Base-by-base conservation (phyloP, 257 asterid species). In the Eucommia ulmoides region DNA sequence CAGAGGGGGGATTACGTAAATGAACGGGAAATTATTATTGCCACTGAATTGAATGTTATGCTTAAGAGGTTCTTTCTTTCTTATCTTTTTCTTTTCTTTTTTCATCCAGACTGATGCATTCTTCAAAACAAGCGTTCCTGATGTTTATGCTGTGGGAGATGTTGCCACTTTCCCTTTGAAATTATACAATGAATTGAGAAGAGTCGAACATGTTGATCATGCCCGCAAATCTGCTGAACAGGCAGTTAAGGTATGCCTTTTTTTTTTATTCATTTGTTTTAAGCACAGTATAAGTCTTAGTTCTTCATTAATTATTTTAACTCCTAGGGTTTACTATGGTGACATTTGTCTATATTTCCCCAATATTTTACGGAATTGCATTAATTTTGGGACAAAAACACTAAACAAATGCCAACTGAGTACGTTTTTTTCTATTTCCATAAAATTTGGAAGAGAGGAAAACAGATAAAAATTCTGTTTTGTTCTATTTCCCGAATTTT, bases 141-240 rank as follows among this genome's bases (percentile, higher is more conserved):
- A 64, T 68, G 95, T 88, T 42, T 88, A 84, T 56, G 97, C 97
- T 19, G 97, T 88, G 20, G 97, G 95, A 45, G 97, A 88, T 76
- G 92, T 81, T 66, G 95, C 97, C 44, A 79, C 97, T 11, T 88
- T 88, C 70, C 97, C 97, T 50, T 46, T 88, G 84, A 84, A 88
- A 66, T 53, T 84, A 66, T 84, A 69, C 76, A 76, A 73, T 56
- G 95, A 88, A 35, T 47, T 66, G 15, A 74, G 95, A 70, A 81
- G 97, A 72, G 94, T 84, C 24, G 97, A 88, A 58, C 97, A 88
- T 41, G 93, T 88, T 41, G 97, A 84, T 64, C 97, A 88, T 67
- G 77, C 95, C 24, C 95, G 97, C 56, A 84, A 81, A 72, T 88
- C 94, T 54, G 97, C 97, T 52, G 97, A 88, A 74, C 95, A 88